Evolutionary conservation across 352 stramenopile genomes (phyloP).

Genomic region (Phytophthora chlamydospora): DNA sequence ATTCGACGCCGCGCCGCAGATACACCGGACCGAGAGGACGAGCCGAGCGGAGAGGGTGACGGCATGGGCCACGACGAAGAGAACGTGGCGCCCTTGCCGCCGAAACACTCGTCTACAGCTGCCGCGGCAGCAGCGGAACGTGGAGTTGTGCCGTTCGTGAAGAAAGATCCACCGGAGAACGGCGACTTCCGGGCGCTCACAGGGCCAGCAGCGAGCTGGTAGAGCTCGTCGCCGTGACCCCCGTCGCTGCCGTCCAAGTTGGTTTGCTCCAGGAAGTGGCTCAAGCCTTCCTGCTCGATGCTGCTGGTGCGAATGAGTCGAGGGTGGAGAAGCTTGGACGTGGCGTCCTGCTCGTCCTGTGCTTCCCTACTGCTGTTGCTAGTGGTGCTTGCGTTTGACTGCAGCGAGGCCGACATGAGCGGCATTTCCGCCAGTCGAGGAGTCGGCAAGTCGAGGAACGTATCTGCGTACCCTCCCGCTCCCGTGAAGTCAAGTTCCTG

Average conservation of each 20-base stretch:
- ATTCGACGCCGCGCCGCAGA: constrained; percentile 16
- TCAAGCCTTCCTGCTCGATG: constrained; percentile 80
- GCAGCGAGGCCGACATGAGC: constrained; percentile 24
- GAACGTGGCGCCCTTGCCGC: constrained; percentile 36
- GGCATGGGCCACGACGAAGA: constrained; percentile 32
- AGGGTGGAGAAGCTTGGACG: constrained; percentile 47
- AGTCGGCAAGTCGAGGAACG: constrained; percentile 76
- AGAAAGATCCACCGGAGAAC: constrained; percentile 28
- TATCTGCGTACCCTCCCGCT: constrained; percentile 54
- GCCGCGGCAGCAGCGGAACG: constrained; percentile 35
- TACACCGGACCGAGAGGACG: constrained; percentile 14
- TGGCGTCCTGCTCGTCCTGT: constrained; percentile 16
- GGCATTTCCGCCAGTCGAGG: constrained; percentile 63
- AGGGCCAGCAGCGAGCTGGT: constrained; percentile 29
- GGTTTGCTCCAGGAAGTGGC: constrained; percentile 75
- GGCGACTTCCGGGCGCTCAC: constrained; percentile 25
- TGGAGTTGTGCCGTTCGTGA: constrained; percentile 17
- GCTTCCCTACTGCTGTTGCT: constrained; percentile 24
- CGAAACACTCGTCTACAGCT: constrained; percentile 66
- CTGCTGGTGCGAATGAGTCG: constrained; percentile 70
- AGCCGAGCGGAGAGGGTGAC: constrained; percentile 20
- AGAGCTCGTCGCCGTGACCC: constrained; percentile 33
- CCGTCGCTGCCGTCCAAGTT: constrained; percentile 41
- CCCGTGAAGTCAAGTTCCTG: constrained; percentile 62
- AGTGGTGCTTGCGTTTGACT: constrained; percentile 26